Base-by-base conservation (phyloP, 257 asterid species). In the Mentha longifolia region DNA sequence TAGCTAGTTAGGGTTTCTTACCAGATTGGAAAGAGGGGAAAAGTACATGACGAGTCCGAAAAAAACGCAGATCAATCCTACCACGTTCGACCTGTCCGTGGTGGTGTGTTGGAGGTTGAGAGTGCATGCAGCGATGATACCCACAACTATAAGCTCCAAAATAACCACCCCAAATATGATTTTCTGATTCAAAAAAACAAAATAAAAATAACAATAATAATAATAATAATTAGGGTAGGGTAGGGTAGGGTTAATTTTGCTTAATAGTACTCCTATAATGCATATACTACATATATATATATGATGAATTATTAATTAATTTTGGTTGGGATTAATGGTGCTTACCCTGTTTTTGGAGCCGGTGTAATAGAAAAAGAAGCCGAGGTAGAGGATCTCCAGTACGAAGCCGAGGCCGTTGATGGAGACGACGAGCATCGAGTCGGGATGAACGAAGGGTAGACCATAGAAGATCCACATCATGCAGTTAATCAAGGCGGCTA, bases 401-500 rank as follows among this genome's bases (percentile, higher is more conserved):
- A 9, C 15, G 12, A 87, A 78, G 0, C 96, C 97, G 7, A 75
- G 8, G 20, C 76, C 15, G 65, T 88, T 91, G 78, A 81, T 87
- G 20, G 88, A 78, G 22, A 88, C 30, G 5, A 85, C 86, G 7
- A 87, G 82, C 6, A 57, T 12, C 66, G 87, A 83, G 65, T 89
- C 82, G 25, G 25, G 95, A 67, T 84, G 92, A 51, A 90, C 91
- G 0, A 77, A 3, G 0, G 96, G 95, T 17, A 85, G 20, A 1
- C 92, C 94, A 5, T 92, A 90, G 68, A 81, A 83, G 15, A 92
- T 39, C 98, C 97, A 92, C 39, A 87, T 51, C 30, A 75, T 2
- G 56, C 97, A 92, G 72, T 86, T 92, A 85, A 92, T 76, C 8
- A 62, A 49, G 0, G 82, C 41, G 0, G 86, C 83, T 2, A 88